A percentile compares a stretch with the other conserved stretches of the same genome.
These are phyloP conservation scores for Remersonia thermophila DNA, from an alignment of 2,329 filamentous ascomycete species.

Conservation along the genomic window DNA sequence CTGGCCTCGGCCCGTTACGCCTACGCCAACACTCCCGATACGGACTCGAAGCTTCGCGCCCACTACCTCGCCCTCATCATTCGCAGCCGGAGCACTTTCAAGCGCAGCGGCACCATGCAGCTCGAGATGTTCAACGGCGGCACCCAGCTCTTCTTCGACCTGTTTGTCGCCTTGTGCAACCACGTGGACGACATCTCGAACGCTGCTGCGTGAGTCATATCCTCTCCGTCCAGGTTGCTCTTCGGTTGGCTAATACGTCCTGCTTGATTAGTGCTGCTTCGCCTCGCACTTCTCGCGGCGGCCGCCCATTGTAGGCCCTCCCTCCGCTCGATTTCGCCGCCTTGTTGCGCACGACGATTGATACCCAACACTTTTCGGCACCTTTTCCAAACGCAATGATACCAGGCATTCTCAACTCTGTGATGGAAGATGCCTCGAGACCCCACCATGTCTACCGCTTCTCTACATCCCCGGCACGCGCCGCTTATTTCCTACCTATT, in stretches of 20 bases:
- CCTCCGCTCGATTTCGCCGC: slow-evolving; percentile 1
- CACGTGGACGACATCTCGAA: slow-evolving; percentile 63
- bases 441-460: slow-evolving; percentile 6
- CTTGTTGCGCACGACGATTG: slow-evolving; percentile 3
- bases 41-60: slow-evolving; percentile 77
- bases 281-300: slow-evolving; percentile 36
- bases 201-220: slow-evolving; percentile 37
- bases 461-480: slow-evolving; percentile 4
- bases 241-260: neutral
- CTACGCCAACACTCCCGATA: slow-evolving; percentile 79
- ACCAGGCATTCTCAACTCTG: slow-evolving; percentile 10
- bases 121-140: slow-evolving; percentile 84
- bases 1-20: slow-evolving; percentile 78
- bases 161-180: slow-evolving; percentile 88
- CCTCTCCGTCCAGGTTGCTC: neutral
- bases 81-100: slow-evolving; percentile 75
- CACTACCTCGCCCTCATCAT: slow-evolving; percentile 92
- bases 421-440: slow-evolving; percentile 13
- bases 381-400: slow-evolving; percentile 9
- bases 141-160: slow-evolving; percentile 74
- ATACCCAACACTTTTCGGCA: slow-evolving; percentile 9
- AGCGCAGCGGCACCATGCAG: slow-evolving; percentile 90
- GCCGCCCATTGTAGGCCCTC: slow-evolving; percentile 26
- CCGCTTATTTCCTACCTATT: neutral
- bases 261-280: slow-evolving; percentile 10